These are phyloP conservation scores for Moringa oleifera DNA, from an alignment of 345 rosid genomes.

Conservation along the genomic window DNA sequence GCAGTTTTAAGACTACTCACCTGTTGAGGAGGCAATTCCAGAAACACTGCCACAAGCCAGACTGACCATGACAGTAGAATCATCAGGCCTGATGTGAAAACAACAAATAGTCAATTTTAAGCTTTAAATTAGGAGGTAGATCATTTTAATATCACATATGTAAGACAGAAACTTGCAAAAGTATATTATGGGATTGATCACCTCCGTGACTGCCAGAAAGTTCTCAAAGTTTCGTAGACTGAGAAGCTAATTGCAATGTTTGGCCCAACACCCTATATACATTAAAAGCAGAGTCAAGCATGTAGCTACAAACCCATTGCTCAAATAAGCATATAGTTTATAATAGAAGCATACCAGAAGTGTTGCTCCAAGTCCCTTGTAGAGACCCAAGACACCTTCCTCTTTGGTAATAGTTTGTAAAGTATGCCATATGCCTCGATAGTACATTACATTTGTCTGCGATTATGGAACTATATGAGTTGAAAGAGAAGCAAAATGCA, in stretches of 20 bases:
- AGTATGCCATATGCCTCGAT: slow-evolving; percentile 79
- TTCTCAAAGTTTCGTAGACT: slow-evolving; percentile 77
- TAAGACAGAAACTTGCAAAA: neutral
- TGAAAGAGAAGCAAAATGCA: neutral
- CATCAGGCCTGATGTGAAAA: slow-evolving; percentile 55
- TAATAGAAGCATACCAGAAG: slow-evolving; percentile 47
- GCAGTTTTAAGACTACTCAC: slow-evolving; percentile 35
- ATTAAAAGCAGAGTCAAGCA: neutral
- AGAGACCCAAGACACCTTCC: slow-evolving; percentile 79
- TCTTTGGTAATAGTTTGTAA: slow-evolving; percentile 63
- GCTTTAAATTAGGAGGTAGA: neutral
- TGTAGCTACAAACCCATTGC: neutral
- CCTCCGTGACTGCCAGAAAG: slow-evolving; percentile 78
- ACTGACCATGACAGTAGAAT: slow-evolving; percentile 63
- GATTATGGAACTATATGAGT: slow-evolving; percentile 6
- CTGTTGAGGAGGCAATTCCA: slow-evolving; percentile 97
- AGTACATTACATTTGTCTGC: slow-evolving; percentile 77
- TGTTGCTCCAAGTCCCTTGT: slow-evolving; percentile 93
- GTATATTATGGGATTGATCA: slow-evolving; percentile 15
- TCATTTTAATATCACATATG: neutral
- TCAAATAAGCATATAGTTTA: neutral
- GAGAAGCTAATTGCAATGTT: slow-evolving; percentile 90
- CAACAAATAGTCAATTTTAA: neutral
- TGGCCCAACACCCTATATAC: slow-evolving; percentile 84
- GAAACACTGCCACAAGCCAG: slow-evolving; percentile 96